A percentile compares a stretch with the other conserved stretches of the same genome.
Conservation (phyloP, 225 moss, liverwort and hornwort species). For the Ulota crispa region DNA sequence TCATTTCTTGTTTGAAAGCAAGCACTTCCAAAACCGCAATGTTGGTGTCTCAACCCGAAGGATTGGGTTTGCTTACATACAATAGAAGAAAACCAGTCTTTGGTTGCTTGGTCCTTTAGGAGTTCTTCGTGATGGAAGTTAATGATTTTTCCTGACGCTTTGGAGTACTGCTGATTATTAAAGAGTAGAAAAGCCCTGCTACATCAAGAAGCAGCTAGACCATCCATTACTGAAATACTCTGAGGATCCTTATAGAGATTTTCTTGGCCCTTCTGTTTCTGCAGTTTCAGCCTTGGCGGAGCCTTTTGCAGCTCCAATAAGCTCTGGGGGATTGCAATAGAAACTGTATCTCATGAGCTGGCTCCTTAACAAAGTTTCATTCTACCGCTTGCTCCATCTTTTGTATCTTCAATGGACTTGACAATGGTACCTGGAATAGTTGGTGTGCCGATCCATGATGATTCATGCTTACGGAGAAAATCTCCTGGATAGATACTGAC, state of each 20-base stretch:
- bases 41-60: slow-evolving; percentile 27
- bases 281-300: slow-evolving; percentile 28
- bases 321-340: slow-evolving; percentile 5
- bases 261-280: slow-evolving; percentile 14
- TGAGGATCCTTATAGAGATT: slow-evolving; percentile 1
- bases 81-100: slow-evolving; percentile 22
- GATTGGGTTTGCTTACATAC: slow-evolving; percentile 35
- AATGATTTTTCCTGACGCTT: slow-evolving; percentile 21
- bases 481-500: neutral
- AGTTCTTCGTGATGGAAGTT: slow-evolving; percentile 30
- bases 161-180: slow-evolving; percentile 22
- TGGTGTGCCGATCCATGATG: slow-evolving; percentile 13
- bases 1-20: slow-evolving; percentile 29
- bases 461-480: neutral
- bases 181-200: slow-evolving; percentile 17
- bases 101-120: slow-evolving; percentile 29
- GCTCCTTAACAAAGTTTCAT: slow-evolving; percentile 7
- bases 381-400: neutral
- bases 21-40: slow-evolving; percentile 27
- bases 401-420: neutral
- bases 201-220: slow-evolving; percentile 21
- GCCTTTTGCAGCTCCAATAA: no score
- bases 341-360: slow-evolving; percentile 24
- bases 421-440: neutral
- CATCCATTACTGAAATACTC: neutral